Percentiles rank a stretch among this genome's conserved stretches.
Evolutionary conservation across 495 filamentous ascomycete species (phyloP).

Genomic region (Tuber melanosporum): DNA sequence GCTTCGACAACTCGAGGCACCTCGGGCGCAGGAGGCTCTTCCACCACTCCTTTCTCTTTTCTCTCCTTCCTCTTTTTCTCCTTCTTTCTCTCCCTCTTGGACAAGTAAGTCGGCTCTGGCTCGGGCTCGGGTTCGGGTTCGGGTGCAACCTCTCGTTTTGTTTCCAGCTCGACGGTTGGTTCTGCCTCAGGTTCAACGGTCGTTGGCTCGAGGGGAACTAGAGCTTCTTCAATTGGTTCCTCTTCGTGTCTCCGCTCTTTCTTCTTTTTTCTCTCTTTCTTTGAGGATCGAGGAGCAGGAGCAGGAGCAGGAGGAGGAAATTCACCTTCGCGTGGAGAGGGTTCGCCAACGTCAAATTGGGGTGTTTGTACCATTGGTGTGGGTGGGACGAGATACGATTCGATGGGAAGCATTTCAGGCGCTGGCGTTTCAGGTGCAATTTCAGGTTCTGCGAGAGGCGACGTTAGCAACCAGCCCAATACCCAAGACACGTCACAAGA

Average conservation of each 20-base stretch:
- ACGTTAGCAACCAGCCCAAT: slow-evolving; percentile 19
- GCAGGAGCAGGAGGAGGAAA: slow-evolving; percentile 23
- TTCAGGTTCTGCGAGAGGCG: slow-evolving; percentile 29
- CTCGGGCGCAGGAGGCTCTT: slow-evolving; percentile 10
- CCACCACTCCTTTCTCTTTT: slow-evolving; percentile 14
- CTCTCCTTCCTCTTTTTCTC: slow-evolving; percentile 12
- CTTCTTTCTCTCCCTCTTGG: slow-evolving; percentile 24
- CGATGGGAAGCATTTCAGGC: slow-evolving; percentile 35
- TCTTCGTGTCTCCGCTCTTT: slow-evolving; percentile 25
- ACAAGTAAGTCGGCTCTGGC: slow-evolving; percentile 11
- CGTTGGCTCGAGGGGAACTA: slow-evolving; percentile 20
- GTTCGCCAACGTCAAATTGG: slow-evolving; percentile 11
- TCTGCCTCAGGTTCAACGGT: slow-evolving; percentile 19
- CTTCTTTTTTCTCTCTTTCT: slow-evolving; percentile 33
- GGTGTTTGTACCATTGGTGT: slow-evolving; percentile 29
- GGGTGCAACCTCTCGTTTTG: background rate
- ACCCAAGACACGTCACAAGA: slow-evolving; percentile 34
- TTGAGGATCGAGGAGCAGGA: slow-evolving; percentile 23
- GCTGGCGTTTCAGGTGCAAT: slow-evolving; percentile 31
- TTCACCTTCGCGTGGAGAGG: slow-evolving; percentile 22
- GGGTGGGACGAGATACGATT: slow-evolving; percentile 35
- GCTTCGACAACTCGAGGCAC: slow-evolving; percentile 6
- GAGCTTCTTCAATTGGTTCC: slow-evolving; percentile 22
- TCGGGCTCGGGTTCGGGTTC: slow-evolving; percentile 10
- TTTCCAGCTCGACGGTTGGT: slow-evolving; percentile 22